phyloP scores from a whole-genome alignment of 352 stramenopile species.

The Phytophthora kernoviae region DNA sequence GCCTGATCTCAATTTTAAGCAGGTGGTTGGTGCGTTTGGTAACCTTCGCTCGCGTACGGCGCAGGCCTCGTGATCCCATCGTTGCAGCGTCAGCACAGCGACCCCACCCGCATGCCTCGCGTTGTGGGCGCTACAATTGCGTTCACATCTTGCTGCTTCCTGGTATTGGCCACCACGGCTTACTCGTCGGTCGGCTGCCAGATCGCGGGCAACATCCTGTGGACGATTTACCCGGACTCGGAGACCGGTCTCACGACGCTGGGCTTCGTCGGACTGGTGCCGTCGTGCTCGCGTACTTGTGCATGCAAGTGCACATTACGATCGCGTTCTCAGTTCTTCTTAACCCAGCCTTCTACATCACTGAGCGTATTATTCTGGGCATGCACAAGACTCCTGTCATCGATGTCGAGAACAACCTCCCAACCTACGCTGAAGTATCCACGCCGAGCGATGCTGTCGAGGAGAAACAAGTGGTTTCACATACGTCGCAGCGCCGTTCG shows the following conservation, averaged over 20 bases:
- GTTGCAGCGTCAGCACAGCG: slow-evolving; percentile 45
- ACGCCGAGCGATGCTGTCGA: not conserved
- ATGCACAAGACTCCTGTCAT: slow-evolving; percentile 29
- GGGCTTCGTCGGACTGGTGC: slow-evolving; percentile 36
- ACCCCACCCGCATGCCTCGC: slow-evolving; percentile 51
- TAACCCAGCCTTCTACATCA: slow-evolving; percentile 41
- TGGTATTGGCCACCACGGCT: slow-evolving; percentile 35
- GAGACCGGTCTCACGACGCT: slow-evolving; percentile 17
- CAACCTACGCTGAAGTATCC: not conserved
- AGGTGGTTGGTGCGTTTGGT: slow-evolving; percentile 29
- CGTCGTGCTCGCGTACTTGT: slow-evolving; percentile 31
- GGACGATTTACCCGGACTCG: slow-evolving; percentile 40
- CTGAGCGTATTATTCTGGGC: slow-evolving; percentile 39
- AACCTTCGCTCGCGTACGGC: slow-evolving; percentile 32
- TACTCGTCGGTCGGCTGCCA: slow-evolving; percentile 54
- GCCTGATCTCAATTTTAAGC: slow-evolving; percentile 25
- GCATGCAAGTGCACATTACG: slow-evolving; percentile 30
- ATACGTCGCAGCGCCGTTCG: too few species aligned
- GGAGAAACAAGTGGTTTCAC: slow-evolving; percentile 9
- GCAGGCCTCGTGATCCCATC: slow-evolving; percentile 39
- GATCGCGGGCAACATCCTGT: slow-evolving; percentile 58
- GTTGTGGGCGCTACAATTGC: slow-evolving; percentile 44
- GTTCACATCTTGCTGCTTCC: slow-evolving; percentile 45
- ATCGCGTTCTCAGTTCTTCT: slow-evolving; percentile 34
- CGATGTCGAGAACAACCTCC: too few species aligned